phyloP scores from a whole-genome alignment of 2,329 filamentous ascomycete genomes.

The Aureobasidium mangrovei region DNA sequence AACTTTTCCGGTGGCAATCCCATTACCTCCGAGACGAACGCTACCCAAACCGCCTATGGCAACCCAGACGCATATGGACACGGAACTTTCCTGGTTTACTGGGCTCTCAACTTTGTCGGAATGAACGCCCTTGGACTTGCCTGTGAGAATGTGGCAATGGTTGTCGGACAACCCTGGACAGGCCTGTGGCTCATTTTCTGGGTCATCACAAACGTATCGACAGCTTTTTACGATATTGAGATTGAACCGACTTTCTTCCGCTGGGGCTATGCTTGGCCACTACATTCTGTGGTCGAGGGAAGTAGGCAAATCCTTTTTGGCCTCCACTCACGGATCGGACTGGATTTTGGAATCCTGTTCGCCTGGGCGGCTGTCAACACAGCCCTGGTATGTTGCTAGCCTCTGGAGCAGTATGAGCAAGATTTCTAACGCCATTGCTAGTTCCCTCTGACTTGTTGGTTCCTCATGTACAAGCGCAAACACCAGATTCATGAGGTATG shows the following conservation, averaged over 20 bases:
- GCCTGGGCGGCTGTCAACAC: constrained; percentile 49
- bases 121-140: constrained; percentile 56
- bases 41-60: constrained; percentile 20
- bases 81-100: constrained; percentile 52
- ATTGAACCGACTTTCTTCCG: constrained; percentile 50
- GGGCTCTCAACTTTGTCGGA: constrained; percentile 47
- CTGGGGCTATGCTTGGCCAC: constrained; percentile 56
- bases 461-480: constrained; percentile 33
- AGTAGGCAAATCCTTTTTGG: constrained; percentile 54
- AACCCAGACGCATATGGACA: constrained; percentile 49
- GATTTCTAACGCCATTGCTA: neutral
- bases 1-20: constrained; percentile 44
- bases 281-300: constrained; percentile 54
- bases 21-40: constrained; percentile 36
- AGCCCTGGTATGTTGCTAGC: constrained; percentile 23
- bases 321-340: constrained; percentile 47
- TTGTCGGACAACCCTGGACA: constrained; percentile 53
- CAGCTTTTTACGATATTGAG: constrained; percentile 51
- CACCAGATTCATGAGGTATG: constrained; percentile 23
- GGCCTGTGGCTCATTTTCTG: constrained; percentile 54
- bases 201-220: constrained; percentile 56
- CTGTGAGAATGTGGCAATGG: constrained; percentile 56
- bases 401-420: neutral
- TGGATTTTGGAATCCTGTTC: constrained; percentile 54
- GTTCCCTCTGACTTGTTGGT: constrained; percentile 44